Percentiles rank a stretch among this genome's conserved stretches.
These are phyloP conservation scores for Fragaria ananassa DNA, from an alignment of 306 rosid species.

Conservation along the genomic window DNA sequence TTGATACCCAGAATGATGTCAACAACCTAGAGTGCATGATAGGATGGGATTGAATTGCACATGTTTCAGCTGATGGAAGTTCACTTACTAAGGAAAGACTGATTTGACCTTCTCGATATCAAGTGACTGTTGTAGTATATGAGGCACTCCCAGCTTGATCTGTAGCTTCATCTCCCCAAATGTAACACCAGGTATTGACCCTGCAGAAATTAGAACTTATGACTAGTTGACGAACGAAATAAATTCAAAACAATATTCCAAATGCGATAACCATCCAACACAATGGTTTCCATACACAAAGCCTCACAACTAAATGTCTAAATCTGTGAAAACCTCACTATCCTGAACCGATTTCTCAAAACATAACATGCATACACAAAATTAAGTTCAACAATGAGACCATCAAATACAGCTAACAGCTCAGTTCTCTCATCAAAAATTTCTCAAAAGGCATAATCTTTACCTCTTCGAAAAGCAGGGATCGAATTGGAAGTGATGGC, in stretches of 20 bases:
- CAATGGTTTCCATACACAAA: not conserved
- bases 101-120: slow-evolving; percentile 83
- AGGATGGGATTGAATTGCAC: not conserved
- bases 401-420: not conserved
- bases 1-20: not conserved
- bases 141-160: slow-evolving; percentile 91
- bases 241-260: not conserved
- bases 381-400: not conserved
- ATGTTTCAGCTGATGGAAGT: not conserved
- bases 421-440: not conserved
- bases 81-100: slow-evolving; percentile 87
- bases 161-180: slow-evolving; percentile 83
- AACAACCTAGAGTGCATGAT: not conserved
- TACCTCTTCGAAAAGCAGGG: slow-evolving; percentile 92
- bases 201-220: slow-evolving; percentile 40
- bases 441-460: not conserved
- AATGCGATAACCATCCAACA: not conserved
- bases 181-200: slow-evolving; percentile 86
- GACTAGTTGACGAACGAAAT: slow-evolving; percentile 17
- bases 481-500: slow-evolving; percentile 94
- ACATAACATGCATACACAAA: not conserved
- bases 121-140: slow-evolving; percentile 64
- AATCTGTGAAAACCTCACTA: not conserved
- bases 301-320: not conserved
- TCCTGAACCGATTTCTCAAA: not conserved